phyloP scores from a whole-genome alignment of 2,329 filamentous ascomycete species.

The Neophaeococcomyces mojaviensis region DNA sequence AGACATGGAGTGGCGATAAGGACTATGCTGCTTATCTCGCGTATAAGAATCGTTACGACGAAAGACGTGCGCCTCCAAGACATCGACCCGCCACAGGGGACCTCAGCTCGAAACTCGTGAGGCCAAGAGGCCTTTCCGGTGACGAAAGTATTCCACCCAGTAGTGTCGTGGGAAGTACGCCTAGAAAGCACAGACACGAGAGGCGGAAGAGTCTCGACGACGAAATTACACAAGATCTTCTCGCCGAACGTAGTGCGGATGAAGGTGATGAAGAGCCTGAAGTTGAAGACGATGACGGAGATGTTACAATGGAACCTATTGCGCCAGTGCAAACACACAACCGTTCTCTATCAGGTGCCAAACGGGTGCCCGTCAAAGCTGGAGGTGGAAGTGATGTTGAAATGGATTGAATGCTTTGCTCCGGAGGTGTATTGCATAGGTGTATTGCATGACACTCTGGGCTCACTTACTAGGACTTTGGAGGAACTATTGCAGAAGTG shows the following conservation, averaged over 20 bases:
- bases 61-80: constrained; percentile 4
- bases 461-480: too few relatives aligned
- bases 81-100: neutral
- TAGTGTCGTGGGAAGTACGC: neutral
- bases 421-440: neutral
- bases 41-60: constrained; percentile 10
- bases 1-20: constrained; percentile 40
- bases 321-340: too few relatives aligned
- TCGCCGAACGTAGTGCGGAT: constrained; percentile 23
- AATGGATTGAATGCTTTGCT: neutral
- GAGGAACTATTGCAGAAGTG: too few relatives aligned
- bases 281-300: constrained; percentile 18
- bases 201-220: constrained; percentile 19
- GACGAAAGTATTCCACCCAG: neutral
- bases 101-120: neutral
- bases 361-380: neutral
- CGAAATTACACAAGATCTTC: constrained; percentile 23
- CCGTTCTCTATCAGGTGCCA: neutral
- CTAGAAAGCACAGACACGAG: constrained; percentile 6
- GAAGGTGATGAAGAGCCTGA: constrained; percentile 19
- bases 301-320: constrained; percentile 5
- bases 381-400: neutral
- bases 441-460: neutral
- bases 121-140: neutral
- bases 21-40: constrained; percentile 30